Evolutionary conservation across 2,329 filamentous ascomycete species (phyloP), one percentile per base, ranked within the genome.

Genomic region (Colletotrichum orchidophilum): DNA sequence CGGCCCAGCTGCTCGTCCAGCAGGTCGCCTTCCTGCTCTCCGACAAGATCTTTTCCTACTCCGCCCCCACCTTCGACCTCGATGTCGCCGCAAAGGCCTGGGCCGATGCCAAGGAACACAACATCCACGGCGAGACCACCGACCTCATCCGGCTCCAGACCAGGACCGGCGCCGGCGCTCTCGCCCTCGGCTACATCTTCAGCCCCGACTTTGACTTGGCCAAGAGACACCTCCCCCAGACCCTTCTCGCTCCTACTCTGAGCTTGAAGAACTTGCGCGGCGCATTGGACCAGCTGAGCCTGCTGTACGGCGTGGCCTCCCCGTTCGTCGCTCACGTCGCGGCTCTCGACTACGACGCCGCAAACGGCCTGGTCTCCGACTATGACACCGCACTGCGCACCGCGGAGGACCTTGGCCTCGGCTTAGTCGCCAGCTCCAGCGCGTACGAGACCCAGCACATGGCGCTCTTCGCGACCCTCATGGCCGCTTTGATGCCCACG

Each of bases 41-140:
- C 67, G 95, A 98, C 87, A 97, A 97, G 87, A 91, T 98, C 84
- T 99, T 97, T 85, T 93, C 95, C 67, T 98, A 97, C 86, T 98
- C 96, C 3, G 94, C 95, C 31, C 94, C 97, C 78, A 93, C 94
- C 15, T 98, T 98, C 78, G 94, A 97, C 80, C 88, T 99, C 74
- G 96, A 98, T 81, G 83, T 92, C 73, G 94, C 95, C 57, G 91
- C 94, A 64, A 93, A 92, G 81, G 83, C 90, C 75, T 99, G 96
- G 96, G 87, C 90, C 60, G 82, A 84, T 31, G 84, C 89, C 73
- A 85, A 89, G 73, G 92, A 94, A 79, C 86, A 87, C 80, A 99
- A 99, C 85, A 90, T 92, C 73, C 91, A 95, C 83, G 94, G 94
- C 76, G 93, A 95, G 79, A 84, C 90, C 73, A 96, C 96, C 59